Evolutionary conservation across 192 early-diverging fungal species (phyloP).

Genomic region (Backusella australiensis): DNA sequence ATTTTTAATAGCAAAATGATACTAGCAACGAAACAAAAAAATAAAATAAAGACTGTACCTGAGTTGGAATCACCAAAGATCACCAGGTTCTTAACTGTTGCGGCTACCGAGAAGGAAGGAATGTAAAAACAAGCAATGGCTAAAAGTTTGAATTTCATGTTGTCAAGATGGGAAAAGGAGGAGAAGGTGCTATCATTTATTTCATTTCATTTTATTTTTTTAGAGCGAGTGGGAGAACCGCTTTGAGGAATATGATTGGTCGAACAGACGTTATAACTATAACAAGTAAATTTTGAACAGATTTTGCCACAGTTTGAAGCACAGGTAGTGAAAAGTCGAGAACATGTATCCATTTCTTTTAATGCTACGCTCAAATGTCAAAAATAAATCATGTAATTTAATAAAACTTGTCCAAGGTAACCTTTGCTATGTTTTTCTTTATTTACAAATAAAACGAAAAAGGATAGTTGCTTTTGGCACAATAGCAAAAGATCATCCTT

Average conservation of each 20-base stretch:
- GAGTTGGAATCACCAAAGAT: constrained; percentile 40
- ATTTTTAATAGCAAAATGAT: neutral
- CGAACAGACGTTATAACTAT: neutral
- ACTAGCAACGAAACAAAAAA: neutral
- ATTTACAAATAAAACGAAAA: neutral
- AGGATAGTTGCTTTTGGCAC: neutral
- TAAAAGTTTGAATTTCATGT: neutral
- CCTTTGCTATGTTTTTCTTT: neutral
- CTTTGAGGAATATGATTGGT: neutral
- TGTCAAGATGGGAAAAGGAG: neutral
- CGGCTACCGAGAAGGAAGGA: neutral
- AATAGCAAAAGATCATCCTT: neutral
- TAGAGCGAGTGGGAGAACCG: neutral
- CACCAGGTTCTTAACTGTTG: constrained; percentile 30
- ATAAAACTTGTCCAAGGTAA: neutral
- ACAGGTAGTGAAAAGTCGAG: neutral
- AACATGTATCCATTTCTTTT: neutral
- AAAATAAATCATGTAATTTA: neutral
- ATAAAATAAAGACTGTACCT: constrained; percentile 10
- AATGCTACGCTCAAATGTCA: neutral
- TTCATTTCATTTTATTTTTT: neutral
- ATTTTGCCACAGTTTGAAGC: neutral
- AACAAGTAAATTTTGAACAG: neutral
- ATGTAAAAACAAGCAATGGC: neutral
- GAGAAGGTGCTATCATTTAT: neutral